Conservation (phyloP, 164 flowering plant species). For the Cinnamomum micranthum region DNA sequence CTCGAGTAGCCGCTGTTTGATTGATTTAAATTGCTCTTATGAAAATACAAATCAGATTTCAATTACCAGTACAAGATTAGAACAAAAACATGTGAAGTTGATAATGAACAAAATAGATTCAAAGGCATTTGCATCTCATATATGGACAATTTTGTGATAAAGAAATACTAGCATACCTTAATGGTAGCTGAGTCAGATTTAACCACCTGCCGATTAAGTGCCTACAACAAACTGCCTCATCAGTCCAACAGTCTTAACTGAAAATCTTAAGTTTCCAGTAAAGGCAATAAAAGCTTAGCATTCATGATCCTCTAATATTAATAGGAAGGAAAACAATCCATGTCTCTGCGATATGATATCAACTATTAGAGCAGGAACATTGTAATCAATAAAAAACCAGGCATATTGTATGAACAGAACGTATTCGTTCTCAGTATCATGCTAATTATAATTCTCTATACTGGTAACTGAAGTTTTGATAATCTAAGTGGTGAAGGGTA, state of each 20-base stretch:
- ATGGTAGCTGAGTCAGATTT: constrained; percentile 95
- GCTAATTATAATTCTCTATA: no score
- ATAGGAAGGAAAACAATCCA: background rate
- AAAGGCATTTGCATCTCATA: background rate
- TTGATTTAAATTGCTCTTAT: background rate
- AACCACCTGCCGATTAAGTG: constrained; percentile 81
- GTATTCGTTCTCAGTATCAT: no score
- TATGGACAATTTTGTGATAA: background rate
- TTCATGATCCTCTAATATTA: background rate
- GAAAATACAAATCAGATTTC: background rate
- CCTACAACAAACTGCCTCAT: constrained; percentile 36
- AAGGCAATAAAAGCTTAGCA: background rate
- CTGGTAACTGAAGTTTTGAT: no score
- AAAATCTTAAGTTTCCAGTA: background rate
- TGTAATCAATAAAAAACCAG: background rate
- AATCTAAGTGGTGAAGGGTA: no score
- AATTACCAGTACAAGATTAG: background rate
- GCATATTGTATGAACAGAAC: no score
- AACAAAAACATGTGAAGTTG: background rate
- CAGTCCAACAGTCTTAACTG: background rate
- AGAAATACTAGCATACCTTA: constrained; percentile 46
- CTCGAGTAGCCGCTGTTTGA: background rate
- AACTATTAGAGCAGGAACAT: background rate
- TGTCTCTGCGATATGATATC: background rate
- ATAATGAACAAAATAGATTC: background rate